Percentiles rank a stretch among this genome's conserved stretches.
Evolutionary conservation across 257 asterid species (phyloP).

Genomic region (Thymus mandschuricus): DNA sequence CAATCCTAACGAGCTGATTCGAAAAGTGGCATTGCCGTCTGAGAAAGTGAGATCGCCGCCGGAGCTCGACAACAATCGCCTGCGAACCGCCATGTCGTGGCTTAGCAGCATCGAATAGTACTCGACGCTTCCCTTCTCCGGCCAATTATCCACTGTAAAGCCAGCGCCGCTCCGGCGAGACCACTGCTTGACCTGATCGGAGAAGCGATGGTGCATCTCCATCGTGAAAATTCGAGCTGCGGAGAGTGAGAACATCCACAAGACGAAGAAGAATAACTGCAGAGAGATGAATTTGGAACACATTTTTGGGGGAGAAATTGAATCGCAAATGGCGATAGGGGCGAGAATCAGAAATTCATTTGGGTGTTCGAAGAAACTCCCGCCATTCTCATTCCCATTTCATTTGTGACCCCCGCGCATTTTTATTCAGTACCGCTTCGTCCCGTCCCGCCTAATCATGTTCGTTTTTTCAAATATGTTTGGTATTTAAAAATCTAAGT

Average conservation of each 20-base stretch:
- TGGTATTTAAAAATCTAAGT: no score
- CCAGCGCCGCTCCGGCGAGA: slow-evolving; percentile 35
- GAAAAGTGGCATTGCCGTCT: slow-evolving; percentile 68
- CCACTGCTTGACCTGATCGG: slow-evolving; percentile 71
- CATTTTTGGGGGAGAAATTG: slow-evolving; percentile 43
- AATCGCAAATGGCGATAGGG: not conserved
- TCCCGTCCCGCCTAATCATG: no score
- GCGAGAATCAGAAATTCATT: not conserved
- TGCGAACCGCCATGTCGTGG: slow-evolving; percentile 55
- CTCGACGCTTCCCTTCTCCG: slow-evolving; percentile 57
- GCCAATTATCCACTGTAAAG: slow-evolving; percentile 49
- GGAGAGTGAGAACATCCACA: slow-evolving; percentile 37
- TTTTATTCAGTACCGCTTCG: no score
- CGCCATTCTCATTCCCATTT: not conserved
- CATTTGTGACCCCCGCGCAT: no score
- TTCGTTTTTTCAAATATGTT: no score
- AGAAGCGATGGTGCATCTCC: slow-evolving; percentile 87
- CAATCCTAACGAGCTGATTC: slow-evolving; percentile 80
- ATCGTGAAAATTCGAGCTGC: slow-evolving; percentile 58
- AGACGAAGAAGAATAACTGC: slow-evolving; percentile 24
- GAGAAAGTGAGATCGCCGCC: slow-evolving; percentile 63
- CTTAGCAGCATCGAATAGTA: slow-evolving; percentile 59
- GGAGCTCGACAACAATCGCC: slow-evolving; percentile 47
- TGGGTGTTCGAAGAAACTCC: slow-evolving; percentile 18
- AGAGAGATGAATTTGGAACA: slow-evolving; percentile 35